Conservation (phyloP, 2,329 filamentous ascomycete genomes). For the Fusarium dlaminii region DNA sequence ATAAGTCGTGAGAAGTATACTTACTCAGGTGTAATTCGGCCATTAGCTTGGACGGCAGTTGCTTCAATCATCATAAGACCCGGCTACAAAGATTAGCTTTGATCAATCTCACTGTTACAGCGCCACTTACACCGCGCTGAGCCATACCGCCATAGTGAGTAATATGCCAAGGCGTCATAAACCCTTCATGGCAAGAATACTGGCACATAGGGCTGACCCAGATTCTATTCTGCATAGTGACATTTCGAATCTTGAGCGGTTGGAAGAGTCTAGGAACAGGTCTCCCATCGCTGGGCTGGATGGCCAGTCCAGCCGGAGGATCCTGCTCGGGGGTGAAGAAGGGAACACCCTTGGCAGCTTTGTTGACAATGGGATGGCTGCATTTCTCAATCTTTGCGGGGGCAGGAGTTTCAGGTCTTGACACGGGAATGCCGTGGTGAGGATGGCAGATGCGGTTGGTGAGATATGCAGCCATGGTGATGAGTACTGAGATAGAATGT, state of each 20-base stretch:
- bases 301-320: conserved; percentile 55
- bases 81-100: conserved; percentile 46
- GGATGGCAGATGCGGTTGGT: conserved; percentile 40
- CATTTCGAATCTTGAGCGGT: conserved; percentile 56
- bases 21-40: conserved; percentile 74
- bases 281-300: conserved; percentile 54
- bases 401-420: conserved; percentile 35
- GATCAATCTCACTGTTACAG: conserved; percentile 24
- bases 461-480: conserved; percentile 42
- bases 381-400: conserved; percentile 36
- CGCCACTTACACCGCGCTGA: conserved; percentile 65
- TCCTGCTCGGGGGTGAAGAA: conserved; percentile 60
- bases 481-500: neutral
- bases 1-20: neutral
- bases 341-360: conserved; percentile 48
- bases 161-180: conserved; percentile 76
- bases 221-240: conserved; percentile 58
- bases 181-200: conserved; percentile 60
- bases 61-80: conserved; percentile 76
- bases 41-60: conserved; percentile 72
- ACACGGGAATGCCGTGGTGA: conserved; percentile 42
- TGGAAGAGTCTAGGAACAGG: conserved; percentile 62
- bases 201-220: conserved; percentile 59
- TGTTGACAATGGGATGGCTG: conserved; percentile 35
- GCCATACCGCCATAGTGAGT: conserved; percentile 79